Percentiles rank a stretch among this genome's conserved stretches.
These are phyloP conservation scores for Rosa lucieae DNA, from an alignment of 306 rosid species.

Conservation along the genomic window DNA sequence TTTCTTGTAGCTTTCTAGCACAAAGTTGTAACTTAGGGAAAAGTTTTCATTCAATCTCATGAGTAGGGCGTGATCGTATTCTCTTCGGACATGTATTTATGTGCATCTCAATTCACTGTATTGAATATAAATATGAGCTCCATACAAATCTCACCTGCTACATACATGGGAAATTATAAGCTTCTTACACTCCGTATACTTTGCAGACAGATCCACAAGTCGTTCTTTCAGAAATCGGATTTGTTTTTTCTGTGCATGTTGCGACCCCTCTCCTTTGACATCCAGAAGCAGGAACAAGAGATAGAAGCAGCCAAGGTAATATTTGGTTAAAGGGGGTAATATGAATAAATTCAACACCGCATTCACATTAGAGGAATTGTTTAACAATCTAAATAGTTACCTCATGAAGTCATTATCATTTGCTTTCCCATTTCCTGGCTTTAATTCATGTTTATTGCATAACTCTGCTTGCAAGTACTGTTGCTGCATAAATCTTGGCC, in stretches of 20 bases:
- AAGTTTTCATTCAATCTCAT: background rate
- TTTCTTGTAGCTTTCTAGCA: background rate
- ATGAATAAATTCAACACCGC: background rate
- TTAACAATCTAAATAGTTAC: background rate
- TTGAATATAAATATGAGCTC: background rate
- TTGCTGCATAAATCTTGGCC: background rate
- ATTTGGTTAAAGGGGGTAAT: slow-evolving; percentile 7
- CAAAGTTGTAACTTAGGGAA: background rate
- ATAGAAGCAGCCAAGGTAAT: slow-evolving; percentile 76
- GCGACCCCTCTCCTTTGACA: slow-evolving; percentile 63
- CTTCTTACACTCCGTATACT: slow-evolving; percentile 4
- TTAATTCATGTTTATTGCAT: background rate
- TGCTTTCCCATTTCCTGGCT: background rate
- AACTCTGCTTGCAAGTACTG: background rate
- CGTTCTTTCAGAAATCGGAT: slow-evolving; percentile 82
- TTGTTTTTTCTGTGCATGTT: slow-evolving; percentile 75
- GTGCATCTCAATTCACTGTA: background rate
- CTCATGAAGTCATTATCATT: background rate
- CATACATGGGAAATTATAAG: background rate
- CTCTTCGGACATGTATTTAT: background rate
- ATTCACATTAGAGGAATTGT: background rate
- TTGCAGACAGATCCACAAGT: slow-evolving; percentile 68
- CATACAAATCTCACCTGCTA: background rate
- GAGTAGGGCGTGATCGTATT: background rate
- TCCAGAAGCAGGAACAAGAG: slow-evolving; percentile 67